These are phyloP conservation scores for Coemansia sp. DNA, from an alignment of 192 early-diverging fungal genomes.

Conservation along the genomic window DNA sequence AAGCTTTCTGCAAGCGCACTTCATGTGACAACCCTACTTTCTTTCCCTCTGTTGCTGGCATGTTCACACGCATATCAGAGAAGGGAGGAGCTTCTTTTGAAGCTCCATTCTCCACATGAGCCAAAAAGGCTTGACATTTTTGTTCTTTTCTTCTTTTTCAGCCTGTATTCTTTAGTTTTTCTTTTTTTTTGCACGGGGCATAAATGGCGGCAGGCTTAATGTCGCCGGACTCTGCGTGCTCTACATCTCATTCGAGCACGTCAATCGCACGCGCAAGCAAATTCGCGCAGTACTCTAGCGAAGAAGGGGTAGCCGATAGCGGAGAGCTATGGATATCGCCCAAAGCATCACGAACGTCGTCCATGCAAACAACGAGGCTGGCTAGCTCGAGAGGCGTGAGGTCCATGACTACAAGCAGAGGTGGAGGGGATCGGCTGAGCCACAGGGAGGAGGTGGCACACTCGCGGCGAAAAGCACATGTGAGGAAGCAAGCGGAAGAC, in stretches of 20 bases:
- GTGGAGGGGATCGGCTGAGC: background rate
- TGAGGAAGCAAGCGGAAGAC: background rate
- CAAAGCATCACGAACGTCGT: constrained; percentile 22
- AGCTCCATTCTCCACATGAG: background rate
- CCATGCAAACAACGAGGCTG: background rate
- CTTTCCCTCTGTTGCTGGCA: background rate
- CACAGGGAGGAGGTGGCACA: background rate
- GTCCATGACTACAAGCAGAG: background rate
- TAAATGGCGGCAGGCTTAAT: background rate
- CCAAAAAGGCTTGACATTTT: background rate
- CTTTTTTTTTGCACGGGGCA: background rate
- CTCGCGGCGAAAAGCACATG: constrained; percentile 19
- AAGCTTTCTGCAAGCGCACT: too few species aligned
- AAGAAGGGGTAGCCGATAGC: constrained; percentile 23
- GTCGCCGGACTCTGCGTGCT: constrained; percentile 4
- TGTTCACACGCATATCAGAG: background rate
- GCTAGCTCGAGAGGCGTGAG: background rate
- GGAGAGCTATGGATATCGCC: constrained; percentile 52
- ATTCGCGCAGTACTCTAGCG: constrained; percentile 7
- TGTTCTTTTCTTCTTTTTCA: background rate
- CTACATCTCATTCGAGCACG: background rate
- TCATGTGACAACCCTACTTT: background rate
- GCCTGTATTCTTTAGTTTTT: background rate
- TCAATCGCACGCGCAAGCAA: background rate
- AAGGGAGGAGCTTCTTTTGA: background rate